Evolutionary conservation across 495 filamentous ascomycete genomes (phyloP), one percentile per base, ranked within the genome.

Genomic region (Neurospora sp.): DNA sequence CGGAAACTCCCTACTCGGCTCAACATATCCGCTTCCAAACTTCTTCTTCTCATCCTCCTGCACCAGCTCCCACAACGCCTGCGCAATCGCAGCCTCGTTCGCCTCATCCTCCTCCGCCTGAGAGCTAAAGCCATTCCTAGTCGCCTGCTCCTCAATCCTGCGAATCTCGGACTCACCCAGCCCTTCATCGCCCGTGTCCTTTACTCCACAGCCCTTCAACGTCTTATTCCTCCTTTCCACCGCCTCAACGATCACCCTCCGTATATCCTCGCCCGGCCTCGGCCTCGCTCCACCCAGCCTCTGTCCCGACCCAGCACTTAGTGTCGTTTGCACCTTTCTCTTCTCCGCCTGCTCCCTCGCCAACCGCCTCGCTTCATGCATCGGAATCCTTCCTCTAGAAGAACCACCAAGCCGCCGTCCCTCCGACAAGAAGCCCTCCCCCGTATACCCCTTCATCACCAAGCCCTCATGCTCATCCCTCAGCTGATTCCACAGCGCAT

Each of bases 41-140:
- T 89, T 91, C 3, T 70, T 73, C 78, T 87, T 88, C 71, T 91
- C 88, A 75, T 98, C 95, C 75, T 94, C 87, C 76, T 94, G 91
- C 39, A 96, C 91, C 11, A 98, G 82, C 71, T 98, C 95, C 82
- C 92, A 93, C 37, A 95, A 87, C 0, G 94, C 95, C 75, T 94
- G 88, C 72, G 93, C 86, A 75, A 97, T 97, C n/a, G 95, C 94
- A 22, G 87, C 86, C 66, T 98, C 93, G 74, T 97, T 95, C 1
- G 93, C 95, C 75, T 94, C 91, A 70, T 97, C 94, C 76, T 96
- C 92, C 76, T 96, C 93, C 0, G 93, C 92, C 78, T 94, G 87
- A 0, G 95, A 97, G 46, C 87, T 84, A 84, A 96, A 94, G 0
- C 93, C 93, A 76, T 91, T 91, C 66, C 83, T 81, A 5, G 88